These are phyloP conservation scores for Neocallimastix lanati DNA, from an alignment of 192 early-diverging fungal genomes.

Conservation along the genomic window DNA sequence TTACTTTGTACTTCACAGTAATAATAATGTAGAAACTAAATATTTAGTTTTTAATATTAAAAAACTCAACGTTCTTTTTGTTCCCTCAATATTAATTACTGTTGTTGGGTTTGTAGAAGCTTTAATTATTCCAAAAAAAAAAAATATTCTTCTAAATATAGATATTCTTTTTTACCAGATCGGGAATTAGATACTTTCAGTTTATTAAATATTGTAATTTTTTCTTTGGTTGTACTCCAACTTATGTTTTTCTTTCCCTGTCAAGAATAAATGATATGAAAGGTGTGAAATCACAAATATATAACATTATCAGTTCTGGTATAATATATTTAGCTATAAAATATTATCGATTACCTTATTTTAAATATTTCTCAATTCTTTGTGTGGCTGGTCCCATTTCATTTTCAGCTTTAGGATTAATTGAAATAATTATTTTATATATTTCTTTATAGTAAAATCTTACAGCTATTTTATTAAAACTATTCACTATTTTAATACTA, in stretches of 20 bases:
- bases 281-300: conserved; percentile 71
- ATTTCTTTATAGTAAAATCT: conserved; percentile 57
- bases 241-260: conserved; percentile 78
- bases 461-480: conserved; percentile 57
- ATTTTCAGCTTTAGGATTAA: conserved; percentile 57
- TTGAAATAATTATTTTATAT: conserved; percentile 57
- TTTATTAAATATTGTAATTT: conserved; percentile 62
- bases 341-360: conserved; percentile 59
- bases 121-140: conserved; percentile 83
- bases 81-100: conserved; percentile 74
- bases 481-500: conserved; percentile 73
- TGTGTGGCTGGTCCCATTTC: conserved; percentile 67
- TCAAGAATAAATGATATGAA: conserved; percentile 85
- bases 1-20: conserved; percentile 82
- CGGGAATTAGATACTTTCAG: conserved; percentile 92
- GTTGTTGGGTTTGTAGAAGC: conserved; percentile 96
- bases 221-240: conserved; percentile 53
- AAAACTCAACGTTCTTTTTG: conserved; percentile 47
- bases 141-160: conserved; percentile 76
- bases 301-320: conserved; percentile 58
- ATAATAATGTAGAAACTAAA: conserved; percentile 32
- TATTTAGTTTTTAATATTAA: conserved; percentile 35
- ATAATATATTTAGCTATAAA: conserved; percentile 65
- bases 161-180: conserved; percentile 82
- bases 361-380: conserved; percentile 67